Evolutionary conservation across 2,329 filamentous ascomycete species (phyloP).

Genomic region (Ophiocordyceps polyrhachis-furcata): DNA sequence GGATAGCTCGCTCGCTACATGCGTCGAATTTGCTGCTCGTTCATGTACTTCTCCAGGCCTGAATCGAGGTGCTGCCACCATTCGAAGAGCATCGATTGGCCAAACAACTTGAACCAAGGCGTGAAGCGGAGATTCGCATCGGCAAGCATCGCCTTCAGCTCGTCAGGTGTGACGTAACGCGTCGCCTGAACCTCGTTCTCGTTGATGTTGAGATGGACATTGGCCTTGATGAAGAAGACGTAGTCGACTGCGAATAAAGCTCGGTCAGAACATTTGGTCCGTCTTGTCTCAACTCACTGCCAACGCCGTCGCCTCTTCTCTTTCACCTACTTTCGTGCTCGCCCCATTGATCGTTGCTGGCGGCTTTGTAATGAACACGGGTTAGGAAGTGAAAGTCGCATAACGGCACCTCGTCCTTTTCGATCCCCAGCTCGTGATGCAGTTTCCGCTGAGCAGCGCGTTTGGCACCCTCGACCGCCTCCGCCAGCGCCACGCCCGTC

Average conservation of each 20-base stretch:
- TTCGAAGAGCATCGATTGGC: constrained; percentile 90
- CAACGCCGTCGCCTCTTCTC: too few species aligned
- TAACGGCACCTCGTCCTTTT: constrained; percentile 69
- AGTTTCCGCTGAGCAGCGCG: constrained; percentile 84
- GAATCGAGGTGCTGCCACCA: constrained; percentile 84
- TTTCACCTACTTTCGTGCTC: constrained; percentile 77
- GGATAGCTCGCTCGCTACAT: constrained; percentile 31
- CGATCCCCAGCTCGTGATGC: constrained; percentile 87
- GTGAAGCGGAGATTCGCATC: constrained; percentile 73
- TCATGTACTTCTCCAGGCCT: constrained; percentile 67
- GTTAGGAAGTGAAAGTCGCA: constrained; percentile 90
- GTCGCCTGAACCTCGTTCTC: constrained; percentile 78
- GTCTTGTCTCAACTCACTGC: background rate
- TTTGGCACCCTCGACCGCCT: constrained; percentile 73
- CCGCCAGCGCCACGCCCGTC: constrained; percentile 65
- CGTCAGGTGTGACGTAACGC: constrained; percentile 64
- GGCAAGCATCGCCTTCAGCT: constrained; percentile 70
- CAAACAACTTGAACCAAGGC: constrained; percentile 98
- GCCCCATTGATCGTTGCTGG: constrained; percentile 94
- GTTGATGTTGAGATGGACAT: constrained; percentile 68
- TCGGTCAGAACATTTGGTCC: background rate
- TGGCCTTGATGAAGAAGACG: constrained; percentile 92
- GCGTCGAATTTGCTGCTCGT: constrained; percentile 72
- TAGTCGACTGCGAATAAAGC: constrained; percentile 56
- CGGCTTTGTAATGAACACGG: constrained; percentile 93